Evolutionary conservation across 495 filamentous ascomycete genomes (phyloP).

Genomic region (Aspergillus homomorphus): DNA sequence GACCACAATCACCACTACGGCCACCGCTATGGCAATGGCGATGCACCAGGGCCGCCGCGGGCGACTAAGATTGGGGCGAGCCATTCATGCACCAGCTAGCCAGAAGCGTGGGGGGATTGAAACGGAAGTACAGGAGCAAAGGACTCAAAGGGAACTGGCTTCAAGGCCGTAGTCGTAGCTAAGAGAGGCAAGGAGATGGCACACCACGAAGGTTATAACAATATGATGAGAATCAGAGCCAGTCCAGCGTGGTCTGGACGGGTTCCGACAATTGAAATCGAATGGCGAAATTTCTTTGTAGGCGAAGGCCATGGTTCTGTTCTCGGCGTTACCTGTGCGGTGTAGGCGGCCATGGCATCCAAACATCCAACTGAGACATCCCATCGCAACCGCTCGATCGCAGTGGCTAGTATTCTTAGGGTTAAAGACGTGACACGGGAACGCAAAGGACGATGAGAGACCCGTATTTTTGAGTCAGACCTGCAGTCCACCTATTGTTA

Average conservation of each 20-base stretch:
- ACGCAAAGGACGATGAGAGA: background rate
- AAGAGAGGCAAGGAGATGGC: background rate
- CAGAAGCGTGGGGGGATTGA: background rate
- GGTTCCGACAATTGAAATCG: background rate
- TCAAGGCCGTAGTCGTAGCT: background rate
- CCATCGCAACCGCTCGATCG: background rate
- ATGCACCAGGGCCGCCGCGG: slow-evolving; percentile 17
- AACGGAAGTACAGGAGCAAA: background rate
- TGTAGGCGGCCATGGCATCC: background rate
- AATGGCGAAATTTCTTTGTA: background rate
- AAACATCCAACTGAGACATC: background rate
- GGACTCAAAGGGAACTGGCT: background rate
- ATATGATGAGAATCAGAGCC: background rate
- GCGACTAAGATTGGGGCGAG: slow-evolving; percentile 6
- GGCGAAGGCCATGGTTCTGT: background rate
- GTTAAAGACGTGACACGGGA: background rate
- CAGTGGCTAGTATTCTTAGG: slow-evolving; percentile 1
- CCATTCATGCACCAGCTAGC: slow-evolving; percentile 4
- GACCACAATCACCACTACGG: slow-evolving; percentile 15
- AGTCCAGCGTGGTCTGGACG: too few species aligned
- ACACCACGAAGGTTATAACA: background rate
- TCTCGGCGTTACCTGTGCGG: background rate
- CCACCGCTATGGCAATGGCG: slow-evolving; percentile 5
- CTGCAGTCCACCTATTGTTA: background rate
- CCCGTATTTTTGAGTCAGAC: slow-evolving; percentile 7